Percentiles rank a stretch among this genome's conserved stretches.
These are phyloP conservation scores for Amorphotheca resinae DNA, from an alignment of 495 filamentous ascomycete species.

Conservation along the genomic window DNA sequence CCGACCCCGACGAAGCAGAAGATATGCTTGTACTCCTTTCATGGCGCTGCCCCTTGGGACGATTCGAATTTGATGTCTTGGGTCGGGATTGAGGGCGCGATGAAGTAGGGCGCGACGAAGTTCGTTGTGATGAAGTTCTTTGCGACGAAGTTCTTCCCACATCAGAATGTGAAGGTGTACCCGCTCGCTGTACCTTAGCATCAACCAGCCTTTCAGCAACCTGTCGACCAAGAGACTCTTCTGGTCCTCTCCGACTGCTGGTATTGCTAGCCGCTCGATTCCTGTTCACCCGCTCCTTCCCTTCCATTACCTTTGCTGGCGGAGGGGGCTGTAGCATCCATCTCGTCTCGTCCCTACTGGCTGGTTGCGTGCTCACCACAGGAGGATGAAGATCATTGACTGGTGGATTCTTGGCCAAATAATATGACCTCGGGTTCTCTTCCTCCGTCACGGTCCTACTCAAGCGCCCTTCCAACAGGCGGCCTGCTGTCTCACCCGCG, in stretches of 20 bases:
- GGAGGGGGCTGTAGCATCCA: constrained; percentile 93
- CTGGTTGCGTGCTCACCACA: constrained; percentile 62
- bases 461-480: constrained; percentile 35
- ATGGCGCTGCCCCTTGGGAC: background rate
- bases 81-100: constrained; percentile 3
- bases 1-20: constrained; percentile 7
- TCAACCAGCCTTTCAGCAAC: constrained; percentile 25
- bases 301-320: constrained; percentile 72
- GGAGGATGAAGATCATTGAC: constrained; percentile 82
- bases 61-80: constrained; percentile 2
- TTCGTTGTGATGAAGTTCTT: background rate
- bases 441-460: constrained; percentile 34
- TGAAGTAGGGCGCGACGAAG: too few relatives aligned
- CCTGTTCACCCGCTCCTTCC: constrained; percentile 50
- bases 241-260: constrained; percentile 23
- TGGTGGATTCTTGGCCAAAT: constrained; percentile 61
- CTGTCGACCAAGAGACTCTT: constrained; percentile 25
- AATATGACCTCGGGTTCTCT: constrained; percentile 33
- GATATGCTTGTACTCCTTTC: constrained; percentile 12
- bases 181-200: constrained; percentile 21
- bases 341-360: constrained; percentile 50
- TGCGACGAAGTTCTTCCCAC: too few relatives aligned
- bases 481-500: constrained; percentile 31
- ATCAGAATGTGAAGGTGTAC: constrained; percentile 10
- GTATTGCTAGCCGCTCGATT: constrained; percentile 36